phyloP scores from a whole-genome alignment of 75 land plant species.

The Isoetes taiwanensis region DNA sequence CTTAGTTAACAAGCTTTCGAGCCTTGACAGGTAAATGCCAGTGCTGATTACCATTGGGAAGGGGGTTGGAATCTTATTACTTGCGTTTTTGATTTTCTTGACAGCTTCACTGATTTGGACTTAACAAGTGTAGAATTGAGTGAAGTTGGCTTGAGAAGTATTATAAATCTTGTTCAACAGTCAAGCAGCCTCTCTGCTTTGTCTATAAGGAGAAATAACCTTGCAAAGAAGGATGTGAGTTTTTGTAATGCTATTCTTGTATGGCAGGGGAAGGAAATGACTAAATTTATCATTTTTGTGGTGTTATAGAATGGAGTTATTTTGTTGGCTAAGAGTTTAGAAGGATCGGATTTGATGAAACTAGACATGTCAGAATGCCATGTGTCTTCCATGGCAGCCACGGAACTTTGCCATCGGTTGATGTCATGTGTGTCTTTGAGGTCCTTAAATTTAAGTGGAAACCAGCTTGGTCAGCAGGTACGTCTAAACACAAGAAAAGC shows the following conservation, averaged over 20 bases:
- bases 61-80: background rate
- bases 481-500: no score
- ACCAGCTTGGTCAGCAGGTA: constrained; percentile 48
- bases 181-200: constrained; percentile 40
- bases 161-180: constrained; percentile 35
- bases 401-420: constrained; percentile 19
- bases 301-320: background rate
- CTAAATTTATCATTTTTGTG: background rate
- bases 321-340: background rate
- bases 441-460: constrained; percentile 54
- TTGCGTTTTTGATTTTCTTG: background rate
- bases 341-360: background rate
- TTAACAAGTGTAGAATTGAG: constrained; percentile 47
- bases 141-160: constrained; percentile 35
- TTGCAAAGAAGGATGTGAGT: constrained; percentile 62
- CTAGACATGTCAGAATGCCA: constrained; percentile 62
- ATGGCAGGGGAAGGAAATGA: background rate
- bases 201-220: constrained; percentile 36
- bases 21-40: constrained; percentile 32
- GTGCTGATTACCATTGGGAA: background rate
- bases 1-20: constrained; percentile 44
- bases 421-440: constrained; percentile 16
- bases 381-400: constrained; percentile 17
- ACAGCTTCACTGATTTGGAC: constrained; percentile 62
- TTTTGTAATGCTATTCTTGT: background rate